Percentiles rank a stretch among this genome's conserved stretches.
Conservation (phyloP, 345 rosid species). For the Citrus sp. region DNA sequence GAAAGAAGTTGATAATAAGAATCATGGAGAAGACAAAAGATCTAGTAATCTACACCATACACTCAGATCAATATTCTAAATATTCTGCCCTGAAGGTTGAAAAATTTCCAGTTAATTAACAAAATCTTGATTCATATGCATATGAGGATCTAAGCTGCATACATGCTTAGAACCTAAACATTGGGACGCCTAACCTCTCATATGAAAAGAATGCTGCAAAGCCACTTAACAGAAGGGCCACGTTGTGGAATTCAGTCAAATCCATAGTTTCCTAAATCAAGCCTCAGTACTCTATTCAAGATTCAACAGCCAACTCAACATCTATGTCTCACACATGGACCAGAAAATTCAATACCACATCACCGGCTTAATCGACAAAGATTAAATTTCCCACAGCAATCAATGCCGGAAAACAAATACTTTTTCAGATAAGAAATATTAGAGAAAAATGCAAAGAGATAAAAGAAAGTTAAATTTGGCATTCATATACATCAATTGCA, state of each 20-base stretch:
- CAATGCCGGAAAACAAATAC: not conserved
- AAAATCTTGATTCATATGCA: not conserved
- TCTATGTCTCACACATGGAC: no score
- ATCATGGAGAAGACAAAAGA: not conserved
- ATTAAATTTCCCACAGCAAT: not conserved
- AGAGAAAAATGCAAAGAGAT: not conserved
- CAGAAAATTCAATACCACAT: not conserved
- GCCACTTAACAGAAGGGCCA: not conserved
- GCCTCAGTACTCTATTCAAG: not conserved
- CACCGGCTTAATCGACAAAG: not conserved
- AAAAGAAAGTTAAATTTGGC: not conserved
- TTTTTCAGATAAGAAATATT: not conserved
- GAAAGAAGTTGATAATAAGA: not conserved
- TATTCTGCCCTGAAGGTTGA: not conserved
- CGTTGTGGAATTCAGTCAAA: not conserved
- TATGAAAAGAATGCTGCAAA: not conserved
- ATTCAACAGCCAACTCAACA: not conserved
- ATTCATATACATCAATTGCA: not conserved
- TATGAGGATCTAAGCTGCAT: not conserved
- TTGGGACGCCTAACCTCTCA: not conserved
- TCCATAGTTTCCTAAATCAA: not conserved
- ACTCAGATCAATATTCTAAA: not conserved
- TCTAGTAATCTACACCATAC: not conserved
- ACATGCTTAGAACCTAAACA: not conserved
- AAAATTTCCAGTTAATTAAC: not conserved